Evolutionary conservation across 73 alveolate species (phyloP).

Genomic region (Uronychia setigera): DNA sequence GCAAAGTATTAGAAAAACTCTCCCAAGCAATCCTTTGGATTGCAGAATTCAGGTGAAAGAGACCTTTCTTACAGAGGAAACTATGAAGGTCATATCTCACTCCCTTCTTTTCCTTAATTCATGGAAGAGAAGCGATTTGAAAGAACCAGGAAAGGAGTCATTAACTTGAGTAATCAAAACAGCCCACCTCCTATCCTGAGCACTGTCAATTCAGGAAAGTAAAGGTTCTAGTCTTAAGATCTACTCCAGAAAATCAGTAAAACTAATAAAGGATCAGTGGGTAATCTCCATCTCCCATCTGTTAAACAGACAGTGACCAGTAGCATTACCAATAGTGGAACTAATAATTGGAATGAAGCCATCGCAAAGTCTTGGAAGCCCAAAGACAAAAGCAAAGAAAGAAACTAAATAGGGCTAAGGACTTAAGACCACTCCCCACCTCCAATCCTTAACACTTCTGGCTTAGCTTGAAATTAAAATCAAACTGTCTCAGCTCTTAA

Average conservation of each 20-base stretch:
- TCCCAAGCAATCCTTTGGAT: background rate
- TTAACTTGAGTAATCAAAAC: background rate
- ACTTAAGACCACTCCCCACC: background rate
- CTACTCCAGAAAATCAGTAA: background rate
- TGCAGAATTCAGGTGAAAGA: background rate
- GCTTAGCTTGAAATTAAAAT: background rate
- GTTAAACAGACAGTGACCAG: background rate
- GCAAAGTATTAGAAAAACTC: background rate
- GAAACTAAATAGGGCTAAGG: background rate
- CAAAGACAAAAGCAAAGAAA: background rate
- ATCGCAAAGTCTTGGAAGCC: too few relatives aligned
- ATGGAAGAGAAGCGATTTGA: background rate
- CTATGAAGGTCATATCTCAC: background rate
- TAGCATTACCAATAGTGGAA: background rate
- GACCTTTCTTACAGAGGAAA: background rate
- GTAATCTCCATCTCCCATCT: constrained; percentile 2
- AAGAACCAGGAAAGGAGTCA: background rate
- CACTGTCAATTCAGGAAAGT: background rate
- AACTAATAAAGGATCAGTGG: too few relatives aligned
- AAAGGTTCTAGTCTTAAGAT: background rate
- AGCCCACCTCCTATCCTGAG: background rate
- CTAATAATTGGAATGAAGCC: background rate
- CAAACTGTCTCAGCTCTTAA: background rate
- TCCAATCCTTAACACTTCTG: background rate
- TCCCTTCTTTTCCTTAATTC: too few relatives aligned